Evolutionary conservation across 495 filamentous ascomycete species (phyloP), one percentile per base, ranked within the genome.

Genomic region (Hypoxylon crocopeplum): DNA sequence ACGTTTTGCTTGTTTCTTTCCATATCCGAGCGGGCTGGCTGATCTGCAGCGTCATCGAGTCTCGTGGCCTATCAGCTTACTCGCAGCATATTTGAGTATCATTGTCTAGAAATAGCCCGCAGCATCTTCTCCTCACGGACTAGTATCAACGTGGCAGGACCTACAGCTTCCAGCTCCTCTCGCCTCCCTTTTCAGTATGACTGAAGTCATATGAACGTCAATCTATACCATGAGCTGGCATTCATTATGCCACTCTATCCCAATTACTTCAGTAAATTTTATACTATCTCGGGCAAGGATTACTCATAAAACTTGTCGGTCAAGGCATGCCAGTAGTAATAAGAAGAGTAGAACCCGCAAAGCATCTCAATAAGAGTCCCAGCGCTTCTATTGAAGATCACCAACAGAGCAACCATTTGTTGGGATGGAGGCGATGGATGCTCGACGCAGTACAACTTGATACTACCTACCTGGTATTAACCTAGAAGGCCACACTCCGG

Each of bases 51-150:
- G 12, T 49, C 44, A 21, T 38, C 29, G 22, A 55, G 50, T 45
- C 50, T 55, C 57, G 57, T 55, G 57, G 44, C 56, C 48, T 53
- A 53, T 53, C 36, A 17, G 32, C 40, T 59, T 29, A 37, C 42
- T 39, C 17, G 44, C 38, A 22, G 41, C 48, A 39, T 45, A 46
- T 36, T 24, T 8, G n/a, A 46, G 45, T 59, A 33, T 16, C n/a
- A 41, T 48, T 24, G 24, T 38, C 20, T 33, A 47, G 16, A 7
- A 45, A 19, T 27, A 2, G 5, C 7, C 30, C 13, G 30, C 40
- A 12, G 21, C 12, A 2, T 27, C 5, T 38, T 38, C 34, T 21
- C 19, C 41, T 41, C 49, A 21, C 30, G 16, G 40, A 20, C 39
- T 46, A 30, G 40, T 20, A 46, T 29, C 29, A 34, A 34, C 44